Base-by-base conservation (phyloP, 129 eudicot genomes). In the Smallanthus sonchifolius region DNA sequence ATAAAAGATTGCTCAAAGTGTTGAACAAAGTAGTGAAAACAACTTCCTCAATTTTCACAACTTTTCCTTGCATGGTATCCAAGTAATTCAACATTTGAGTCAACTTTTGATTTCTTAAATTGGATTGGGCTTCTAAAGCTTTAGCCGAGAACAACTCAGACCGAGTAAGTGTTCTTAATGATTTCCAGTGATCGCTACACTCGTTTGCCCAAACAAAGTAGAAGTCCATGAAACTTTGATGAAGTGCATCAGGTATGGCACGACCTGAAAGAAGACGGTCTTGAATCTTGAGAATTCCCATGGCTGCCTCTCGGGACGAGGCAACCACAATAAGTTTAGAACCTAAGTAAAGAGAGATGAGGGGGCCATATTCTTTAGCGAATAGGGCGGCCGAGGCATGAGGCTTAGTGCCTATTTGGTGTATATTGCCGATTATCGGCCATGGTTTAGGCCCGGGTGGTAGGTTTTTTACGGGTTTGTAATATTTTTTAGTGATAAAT, bases 341-440 rank as follows among this genome's bases (percentile, higher is more conserved):
- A 6, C 67, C 67, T 61, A 61, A 61, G 2, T 24, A 43, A 13
- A 61, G 44, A 62, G 68, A 62, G 45, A 62, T 62, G 11, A 62
- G 68, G 0, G 68, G 68, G 24, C 45, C 68, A n/a, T 62, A 34
- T 62, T 35, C 7, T 62, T 35, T 36, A 15, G 68, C 68, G 0
- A 62, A 36, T 24, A 14, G 36, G 8, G 45, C 44, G 0, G 68
- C 13, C 0, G 20, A 20, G 3, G 36, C n/a, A 62, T 62, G 68
- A 62, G 68, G 68, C 5, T 62, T 36, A 2, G 15, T 35, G 24
- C 13, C 68, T 45, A 62, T 62, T 36, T 62, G 69, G 32, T 63
- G 69, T 47, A 63, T 63, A 8, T 63, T 63, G 13, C 69, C 69
- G 4, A 62, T 62, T 24, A 62, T 62, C 13, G 67, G 67, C 67